Percentiles rank a stretch among this genome's conserved stretches.
phyloP scores from a whole-genome alignment of 192 early-diverging fungal species.

The Neocallimastix lanati region DNA sequence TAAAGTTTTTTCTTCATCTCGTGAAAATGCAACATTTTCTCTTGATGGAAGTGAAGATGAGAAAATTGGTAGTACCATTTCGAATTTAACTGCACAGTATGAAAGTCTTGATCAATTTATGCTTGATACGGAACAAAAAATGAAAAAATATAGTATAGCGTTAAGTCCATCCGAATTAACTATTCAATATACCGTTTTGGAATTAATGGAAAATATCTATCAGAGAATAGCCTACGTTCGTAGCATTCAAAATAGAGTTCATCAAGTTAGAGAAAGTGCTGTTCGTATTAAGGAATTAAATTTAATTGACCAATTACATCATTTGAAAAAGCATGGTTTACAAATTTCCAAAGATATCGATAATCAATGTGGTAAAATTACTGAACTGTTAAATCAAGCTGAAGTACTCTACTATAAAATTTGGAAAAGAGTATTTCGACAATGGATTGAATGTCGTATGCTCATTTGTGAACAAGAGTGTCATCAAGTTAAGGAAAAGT shows the following conservation, averaged over 20 bases:
- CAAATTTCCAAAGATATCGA: background rate
- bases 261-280: background rate
- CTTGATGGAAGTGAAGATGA: background rate
- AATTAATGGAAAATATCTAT: background rate
- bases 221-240: background rate
- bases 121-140: background rate
- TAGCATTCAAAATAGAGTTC: background rate
- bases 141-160: background rate
- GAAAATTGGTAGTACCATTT: background rate
- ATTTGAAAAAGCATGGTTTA: background rate
- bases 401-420: background rate
- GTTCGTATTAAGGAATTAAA: background rate
- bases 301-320: background rate
- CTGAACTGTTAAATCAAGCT: background rate
- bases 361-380: background rate
- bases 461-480: background rate
- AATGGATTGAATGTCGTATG: background rate
- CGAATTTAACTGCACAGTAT: background rate
- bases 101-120: background rate
- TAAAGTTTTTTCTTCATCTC: background rate
- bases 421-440: background rate
- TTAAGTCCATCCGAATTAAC: background rate
- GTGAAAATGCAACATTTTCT: background rate
- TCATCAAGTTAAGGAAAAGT: background rate
- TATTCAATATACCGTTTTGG: background rate